phyloP scores from a whole-genome alignment of 306 rosid species.

The Pterocarpus santalinus region DNA sequence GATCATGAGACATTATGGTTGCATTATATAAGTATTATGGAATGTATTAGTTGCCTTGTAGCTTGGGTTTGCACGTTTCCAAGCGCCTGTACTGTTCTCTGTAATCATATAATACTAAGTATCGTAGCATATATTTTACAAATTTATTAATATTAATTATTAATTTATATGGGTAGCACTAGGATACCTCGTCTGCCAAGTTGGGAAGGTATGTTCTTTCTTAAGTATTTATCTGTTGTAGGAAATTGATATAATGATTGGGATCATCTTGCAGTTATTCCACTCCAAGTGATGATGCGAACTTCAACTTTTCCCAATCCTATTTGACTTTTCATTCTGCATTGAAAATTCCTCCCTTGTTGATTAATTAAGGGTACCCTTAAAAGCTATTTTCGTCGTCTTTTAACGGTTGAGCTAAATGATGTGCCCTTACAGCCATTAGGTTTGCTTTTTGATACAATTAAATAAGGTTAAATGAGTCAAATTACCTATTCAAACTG shows the following conservation, averaged over 20 bases:
- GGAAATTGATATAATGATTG: constrained; percentile 42
- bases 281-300: constrained; percentile 40
- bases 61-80: constrained; percentile 54
- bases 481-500: background rate
- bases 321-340: constrained; percentile 49
- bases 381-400: constrained; percentile 39
- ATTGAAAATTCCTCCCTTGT: constrained; percentile 56
- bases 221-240: background rate
- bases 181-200: constrained; percentile 33
- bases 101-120: constrained; percentile 36
- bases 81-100: constrained; percentile 39
- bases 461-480: constrained; percentile 14
- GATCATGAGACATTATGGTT: constrained; percentile 48
- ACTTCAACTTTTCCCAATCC: constrained; percentile 37
- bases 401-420: constrained; percentile 32
- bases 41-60: constrained; percentile 54
- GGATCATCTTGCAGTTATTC: constrained; percentile 49
- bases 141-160: background rate
- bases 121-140: background rate
- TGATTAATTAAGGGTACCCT: constrained; percentile 51
- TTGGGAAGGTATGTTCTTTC: background rate
- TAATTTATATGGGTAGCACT: background rate
- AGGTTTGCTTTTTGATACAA: constrained; percentile 1
- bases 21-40: constrained; percentile 47
- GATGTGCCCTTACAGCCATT: constrained; percentile 5